These are phyloP conservation scores for Mycena kentingensis DNA, from an alignment of 768 basidiomycete species.

Conservation along the genomic window DNA sequence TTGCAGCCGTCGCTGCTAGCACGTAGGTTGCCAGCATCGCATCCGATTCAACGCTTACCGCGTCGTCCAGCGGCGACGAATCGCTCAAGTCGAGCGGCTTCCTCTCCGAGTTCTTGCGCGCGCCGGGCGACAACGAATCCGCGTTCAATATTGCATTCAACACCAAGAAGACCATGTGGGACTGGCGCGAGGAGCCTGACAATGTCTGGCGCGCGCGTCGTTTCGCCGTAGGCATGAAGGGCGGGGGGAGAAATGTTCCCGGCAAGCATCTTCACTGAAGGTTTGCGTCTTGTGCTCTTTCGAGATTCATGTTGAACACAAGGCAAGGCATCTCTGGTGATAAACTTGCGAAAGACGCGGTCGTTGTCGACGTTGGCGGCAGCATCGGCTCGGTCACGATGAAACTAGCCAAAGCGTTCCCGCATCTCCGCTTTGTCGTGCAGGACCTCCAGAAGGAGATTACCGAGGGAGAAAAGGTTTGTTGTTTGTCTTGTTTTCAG, in stretches of 20 bases:
- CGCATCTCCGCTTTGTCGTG: conserved; percentile 35
- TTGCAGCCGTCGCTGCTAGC: conserved; percentile 19
- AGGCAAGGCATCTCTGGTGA: conserved; percentile 25
- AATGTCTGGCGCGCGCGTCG: conserved; percentile 30
- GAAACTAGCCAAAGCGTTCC: conserved; percentile 31
- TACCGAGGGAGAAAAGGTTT: conserved; percentile 27
- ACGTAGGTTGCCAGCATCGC: conserved; percentile 1
- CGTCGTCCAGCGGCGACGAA: conserved; percentile 13
- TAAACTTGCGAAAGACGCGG: conserved; percentile 21
- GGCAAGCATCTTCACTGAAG: conserved; percentile 21
- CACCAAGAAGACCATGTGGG: conserved; percentile 28
- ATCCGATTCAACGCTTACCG: neutral
- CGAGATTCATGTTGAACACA: neutral
- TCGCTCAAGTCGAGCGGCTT: conserved; percentile 18
- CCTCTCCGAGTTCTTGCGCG: conserved; percentile 21
- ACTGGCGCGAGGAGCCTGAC: conserved; percentile 35
- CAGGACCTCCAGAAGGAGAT: conserved; percentile 37
- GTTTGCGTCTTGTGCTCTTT: conserved; percentile 1
- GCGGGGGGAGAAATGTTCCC: conserved; percentile 24
- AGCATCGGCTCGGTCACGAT: conserved; percentile 35
- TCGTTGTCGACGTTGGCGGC: conserved; percentile 40
- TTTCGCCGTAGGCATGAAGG: conserved; percentile 32
- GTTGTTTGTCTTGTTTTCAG: neutral
- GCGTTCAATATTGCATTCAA: conserved; percentile 31
- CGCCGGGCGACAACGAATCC: conserved; percentile 15